Percentiles rank a stretch among this genome's conserved stretches.
These are phyloP conservation scores for Candida nemodendra DNA, from an alignment of 805 yeast species.

Conservation along the genomic window DNA sequence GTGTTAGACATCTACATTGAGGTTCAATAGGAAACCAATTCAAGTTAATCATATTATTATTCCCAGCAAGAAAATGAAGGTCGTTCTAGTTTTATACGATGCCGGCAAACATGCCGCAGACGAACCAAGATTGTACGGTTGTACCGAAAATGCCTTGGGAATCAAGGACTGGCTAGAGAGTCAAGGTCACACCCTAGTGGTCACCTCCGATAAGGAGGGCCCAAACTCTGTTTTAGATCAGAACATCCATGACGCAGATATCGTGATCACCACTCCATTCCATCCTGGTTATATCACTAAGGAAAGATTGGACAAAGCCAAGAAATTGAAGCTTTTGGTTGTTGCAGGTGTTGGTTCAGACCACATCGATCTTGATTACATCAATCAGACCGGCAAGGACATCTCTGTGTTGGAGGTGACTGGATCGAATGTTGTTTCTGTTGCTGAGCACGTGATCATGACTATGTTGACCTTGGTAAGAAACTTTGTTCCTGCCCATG, in stretches of 20 bases:
- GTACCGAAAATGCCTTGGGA: slow-evolving; percentile 75
- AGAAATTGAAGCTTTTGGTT: slow-evolving; percentile 64
- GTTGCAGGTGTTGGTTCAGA: slow-evolving; percentile 89
- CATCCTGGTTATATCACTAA: slow-evolving; percentile 74
- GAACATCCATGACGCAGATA: slow-evolving; percentile 68
- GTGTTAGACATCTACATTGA: no score
- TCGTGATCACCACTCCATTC: slow-evolving; percentile 80
- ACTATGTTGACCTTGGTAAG: slow-evolving; percentile 68
- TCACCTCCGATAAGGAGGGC: slow-evolving; percentile 71
- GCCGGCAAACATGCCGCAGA: slow-evolving; percentile 60
- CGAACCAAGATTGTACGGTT: slow-evolving; percentile 62
- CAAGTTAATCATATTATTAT: no score
- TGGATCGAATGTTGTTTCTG: slow-evolving; percentile 77
- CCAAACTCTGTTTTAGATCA: slow-evolving; percentile 56
- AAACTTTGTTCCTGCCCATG: slow-evolving; percentile 78
- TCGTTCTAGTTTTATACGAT: slow-evolving; percentile 56
- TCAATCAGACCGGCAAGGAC: slow-evolving; percentile 54
- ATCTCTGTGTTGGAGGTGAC: slow-evolving; percentile 78
- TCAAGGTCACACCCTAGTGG: slow-evolving; percentile 63
- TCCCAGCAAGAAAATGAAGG: slow-evolving; percentile 36
- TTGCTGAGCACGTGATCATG: slow-evolving; percentile 79
- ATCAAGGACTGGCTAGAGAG: slow-evolving; percentile 60
- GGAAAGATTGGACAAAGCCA: slow-evolving; percentile 66
- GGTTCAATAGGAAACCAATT: no score
- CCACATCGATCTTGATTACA: slow-evolving; percentile 69